Evolutionary conservation across 768 basidiomycete genomes (phyloP), one percentile per base, ranked within the genome.

Genomic region (Butyriboletus loyo): DNA sequence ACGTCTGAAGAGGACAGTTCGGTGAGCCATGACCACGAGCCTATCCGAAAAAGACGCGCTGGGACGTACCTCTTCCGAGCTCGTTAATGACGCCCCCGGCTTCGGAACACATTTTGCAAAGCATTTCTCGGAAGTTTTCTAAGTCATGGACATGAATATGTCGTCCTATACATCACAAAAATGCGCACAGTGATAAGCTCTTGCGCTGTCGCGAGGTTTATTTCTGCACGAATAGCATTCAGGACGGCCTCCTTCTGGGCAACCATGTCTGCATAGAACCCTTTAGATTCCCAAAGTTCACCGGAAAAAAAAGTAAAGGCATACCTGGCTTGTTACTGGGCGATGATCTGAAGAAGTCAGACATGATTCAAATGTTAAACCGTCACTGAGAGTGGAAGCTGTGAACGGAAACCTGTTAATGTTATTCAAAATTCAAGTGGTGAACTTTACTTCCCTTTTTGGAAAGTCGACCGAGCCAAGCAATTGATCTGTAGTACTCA

Each of bases 51-150:
- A 14, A 28, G 25, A 34, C 13, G 4, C 9, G 15, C 21, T 17
- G 7, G n/a, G 13, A 34, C 54, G 73, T 46, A 87, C 89, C 83
- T 91, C 82, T 61, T 91, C 90, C 2, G 85, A 82, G 57, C 76
- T 73, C 7, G 85, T 84, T 54, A 92, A 72, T 2, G 86, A 83
- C 5, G 76, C 74, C 11, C 83, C 82, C 0, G 91, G 91, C 60
- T 89, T 92, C 8, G 83, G 77, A 34, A 93, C 74, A 57, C 91
- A 93, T 62, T 88, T 89, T 46, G 74, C 64, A 68, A 77, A 92
- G 70, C 90, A 93, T 59, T 84, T 83, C 51, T 92, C 87, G 56
- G 81, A 87, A 14, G 84, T 78, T 83, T 86, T 90, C 89, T 92
- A 61, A 17, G 31, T 11, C 15, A 46, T 13, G 14, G 14, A 17